phyloP scores from a whole-genome alignment of 2,329 filamentous ascomycete species.

The Plectosphaerella plurivora region DNA sequence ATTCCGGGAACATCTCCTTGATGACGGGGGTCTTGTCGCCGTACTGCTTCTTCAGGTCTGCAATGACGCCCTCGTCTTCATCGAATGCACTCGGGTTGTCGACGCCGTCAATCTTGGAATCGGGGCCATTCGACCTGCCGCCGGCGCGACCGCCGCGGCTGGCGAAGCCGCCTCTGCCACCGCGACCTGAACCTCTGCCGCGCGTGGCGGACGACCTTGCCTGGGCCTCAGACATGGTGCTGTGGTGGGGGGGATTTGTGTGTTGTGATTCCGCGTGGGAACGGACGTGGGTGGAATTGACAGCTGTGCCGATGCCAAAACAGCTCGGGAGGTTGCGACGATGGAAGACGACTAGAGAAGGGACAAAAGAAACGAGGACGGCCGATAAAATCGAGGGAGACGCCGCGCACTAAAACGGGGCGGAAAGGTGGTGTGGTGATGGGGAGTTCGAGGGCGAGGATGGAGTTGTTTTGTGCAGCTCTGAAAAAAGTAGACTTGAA shows the following conservation, averaged over 20 bases:
- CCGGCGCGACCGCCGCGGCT: constrained; percentile 66
- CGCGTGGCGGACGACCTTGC: constrained; percentile 77
- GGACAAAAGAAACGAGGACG: constrained; percentile 13
- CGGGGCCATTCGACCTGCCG: constrained; percentile 60
- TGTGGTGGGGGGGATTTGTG: constrained; percentile 16
- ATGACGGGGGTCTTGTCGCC: constrained; percentile 73
- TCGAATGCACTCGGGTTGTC: constrained; percentile 56
- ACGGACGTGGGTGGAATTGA: constrained; percentile 9
- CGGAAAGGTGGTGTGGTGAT: constrained; percentile 13
- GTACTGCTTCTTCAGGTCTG: constrained; percentile 88
- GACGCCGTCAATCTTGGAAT: constrained; percentile 45
- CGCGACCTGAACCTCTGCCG: constrained; percentile 86
- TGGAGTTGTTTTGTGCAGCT: constrained; percentile 11
- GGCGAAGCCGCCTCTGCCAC: constrained; percentile 73
- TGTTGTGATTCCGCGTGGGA: constrained; percentile 10
- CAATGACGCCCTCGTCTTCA: constrained; percentile 83
- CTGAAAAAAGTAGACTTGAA: constrained; percentile 10
- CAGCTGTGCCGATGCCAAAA: constrained; percentile 11
- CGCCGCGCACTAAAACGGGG: constrained; percentile 17
- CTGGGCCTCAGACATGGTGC: constrained; percentile 87
- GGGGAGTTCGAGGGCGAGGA: constrained; percentile 15
- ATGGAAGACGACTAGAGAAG: constrained; percentile 19
- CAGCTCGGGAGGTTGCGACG: constrained; percentile 9
- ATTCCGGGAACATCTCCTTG: constrained; percentile 90
- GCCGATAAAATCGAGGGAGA: neutral